Evolutionary conservation across 345 rosid species (phyloP).

Genomic region (Hypericum androsaemum): DNA sequence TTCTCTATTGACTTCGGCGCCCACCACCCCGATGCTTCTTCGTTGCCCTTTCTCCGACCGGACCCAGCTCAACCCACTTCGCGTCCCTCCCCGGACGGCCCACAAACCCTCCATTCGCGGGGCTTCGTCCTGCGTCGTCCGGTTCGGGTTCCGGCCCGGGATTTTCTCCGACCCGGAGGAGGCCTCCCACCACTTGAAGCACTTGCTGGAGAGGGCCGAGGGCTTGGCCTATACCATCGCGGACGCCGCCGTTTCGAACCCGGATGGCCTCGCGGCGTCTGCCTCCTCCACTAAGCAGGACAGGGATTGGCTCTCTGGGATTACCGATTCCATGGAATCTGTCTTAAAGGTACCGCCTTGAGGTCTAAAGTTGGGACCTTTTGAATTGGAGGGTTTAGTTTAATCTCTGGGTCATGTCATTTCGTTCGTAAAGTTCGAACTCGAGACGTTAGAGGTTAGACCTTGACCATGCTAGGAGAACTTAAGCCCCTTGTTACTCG

Average conservation of each 20-base stretch:
- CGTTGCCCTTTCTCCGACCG: conserved; percentile 22
- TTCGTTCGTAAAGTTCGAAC: no score
- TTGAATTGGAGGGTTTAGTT: not conserved
- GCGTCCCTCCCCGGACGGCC: conserved; percentile 21
- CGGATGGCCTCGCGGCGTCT: conserved; percentile 27
- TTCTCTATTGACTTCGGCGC: conserved; percentile 15
- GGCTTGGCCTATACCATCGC: conserved; percentile 56
- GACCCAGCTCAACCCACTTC: conserved; percentile 19
- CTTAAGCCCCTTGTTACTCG: no score
- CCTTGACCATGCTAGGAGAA: no score
- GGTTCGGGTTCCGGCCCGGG: conserved; percentile 46
- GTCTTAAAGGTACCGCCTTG: conserved; percentile 52
- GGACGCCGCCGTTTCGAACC: conserved; percentile 72
- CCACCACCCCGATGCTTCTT: conserved; percentile 24
- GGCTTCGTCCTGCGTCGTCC: conserved; percentile 42
- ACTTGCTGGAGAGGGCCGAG: conserved; percentile 45
- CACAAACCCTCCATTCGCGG: conserved; percentile 27
- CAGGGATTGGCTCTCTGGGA: conserved; percentile 85
- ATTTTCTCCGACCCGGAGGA: conserved; percentile 34
- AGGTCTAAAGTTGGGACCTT: not conserved
- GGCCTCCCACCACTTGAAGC: conserved; percentile 29
- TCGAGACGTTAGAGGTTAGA: no score
- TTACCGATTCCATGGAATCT: conserved; percentile 66
- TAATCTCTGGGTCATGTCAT: not conserved
- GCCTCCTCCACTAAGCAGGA: conserved; percentile 38